Evolutionary conservation across 495 filamentous ascomycete genomes (phyloP), one percentile per base, ranked within the genome.

Genomic region (Jackrogersella minutella): DNA sequence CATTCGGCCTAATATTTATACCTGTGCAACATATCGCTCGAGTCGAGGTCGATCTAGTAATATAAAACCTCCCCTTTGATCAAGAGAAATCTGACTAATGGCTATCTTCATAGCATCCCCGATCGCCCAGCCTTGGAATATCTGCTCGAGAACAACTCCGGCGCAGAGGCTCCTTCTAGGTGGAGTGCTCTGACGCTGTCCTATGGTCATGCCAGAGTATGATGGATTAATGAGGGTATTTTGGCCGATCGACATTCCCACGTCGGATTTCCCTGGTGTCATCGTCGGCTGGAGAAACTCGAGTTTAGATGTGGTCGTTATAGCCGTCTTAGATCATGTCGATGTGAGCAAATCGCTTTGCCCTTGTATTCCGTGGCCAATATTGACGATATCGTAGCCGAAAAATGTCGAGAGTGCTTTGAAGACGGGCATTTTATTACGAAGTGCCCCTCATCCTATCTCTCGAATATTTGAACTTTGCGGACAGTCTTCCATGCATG

Each of bases 151-250:
- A 98, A 82, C 94, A 99, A 80, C 79, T 99, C 58, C 89, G 93
- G 76, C 89, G 95, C 56, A 87, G 95, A 73, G 95, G 95, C 63
- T 98, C 95, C 61, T 98, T 98, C 82, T 99, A 86, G 82, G 39
- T 64, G 64, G 63, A 56, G 68, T 67, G 64, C 62, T 70, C 59
- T 70, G 64, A 66, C 64, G 65, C 44, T 62, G 51, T 17, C 40
- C 72, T 58, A 66, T 73, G 79, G 81, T 82, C 88, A 86, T 88
- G 93, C 92, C 90, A 87, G 89, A 93, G 85, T 81, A 96, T 91
- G 91, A 97, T 92, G 91, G 91, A 69, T 81, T 98, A 82, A 90
- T 98, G 87, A 90, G 95, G 77, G 87, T 99, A 81, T 98, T 99
- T 79, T 99, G 95, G 95, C 95, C 95, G 64, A 89, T 90, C 62